Conservation (phyloP, 1,284 basidiomycete genomes). For the Salmacisia buchloeana region DNA sequence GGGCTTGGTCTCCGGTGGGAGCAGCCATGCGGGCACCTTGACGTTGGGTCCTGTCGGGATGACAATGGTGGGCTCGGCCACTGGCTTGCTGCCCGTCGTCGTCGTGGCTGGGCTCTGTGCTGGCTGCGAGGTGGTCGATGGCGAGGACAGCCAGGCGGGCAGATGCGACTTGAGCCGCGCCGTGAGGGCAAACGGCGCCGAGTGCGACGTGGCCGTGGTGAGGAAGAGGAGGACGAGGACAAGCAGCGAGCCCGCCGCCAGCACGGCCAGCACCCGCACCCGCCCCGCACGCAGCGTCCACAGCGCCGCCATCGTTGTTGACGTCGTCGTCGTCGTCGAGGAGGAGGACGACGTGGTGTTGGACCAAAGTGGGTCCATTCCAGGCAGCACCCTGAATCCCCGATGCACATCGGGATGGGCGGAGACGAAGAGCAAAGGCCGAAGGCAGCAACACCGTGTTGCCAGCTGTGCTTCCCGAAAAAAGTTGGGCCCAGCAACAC, state of each 20-base stretch:
- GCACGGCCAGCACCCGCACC: not conserved
- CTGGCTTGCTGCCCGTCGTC: not conserved
- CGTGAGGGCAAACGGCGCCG: no score
- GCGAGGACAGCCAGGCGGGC: no score
- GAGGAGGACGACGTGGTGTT: no score
- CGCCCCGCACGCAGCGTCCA: not conserved
- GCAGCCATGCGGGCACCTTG: not conserved
- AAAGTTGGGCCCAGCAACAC: not conserved
- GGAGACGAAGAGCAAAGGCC: not conserved
- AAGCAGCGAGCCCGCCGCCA: not conserved
- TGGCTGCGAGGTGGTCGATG: no score
- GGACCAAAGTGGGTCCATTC: no score
- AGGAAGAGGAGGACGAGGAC: not conserved
- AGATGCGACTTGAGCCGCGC: no score
- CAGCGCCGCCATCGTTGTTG: not conserved
- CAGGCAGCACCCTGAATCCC: no score
- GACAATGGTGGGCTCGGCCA: not conserved
- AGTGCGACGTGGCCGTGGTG: not conserved
- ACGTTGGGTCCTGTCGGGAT: constrained; percentile 4
- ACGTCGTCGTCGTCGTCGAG: no score
- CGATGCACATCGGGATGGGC: no score
- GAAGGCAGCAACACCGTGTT: no score
- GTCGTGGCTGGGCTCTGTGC: not conserved
- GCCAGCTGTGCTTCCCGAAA: no score
- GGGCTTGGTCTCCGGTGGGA: constrained; percentile 1